These are phyloP conservation scores for Talinum fruticosum DNA, from an alignment of 148 eudicot species.

Conservation along the genomic window DNA sequence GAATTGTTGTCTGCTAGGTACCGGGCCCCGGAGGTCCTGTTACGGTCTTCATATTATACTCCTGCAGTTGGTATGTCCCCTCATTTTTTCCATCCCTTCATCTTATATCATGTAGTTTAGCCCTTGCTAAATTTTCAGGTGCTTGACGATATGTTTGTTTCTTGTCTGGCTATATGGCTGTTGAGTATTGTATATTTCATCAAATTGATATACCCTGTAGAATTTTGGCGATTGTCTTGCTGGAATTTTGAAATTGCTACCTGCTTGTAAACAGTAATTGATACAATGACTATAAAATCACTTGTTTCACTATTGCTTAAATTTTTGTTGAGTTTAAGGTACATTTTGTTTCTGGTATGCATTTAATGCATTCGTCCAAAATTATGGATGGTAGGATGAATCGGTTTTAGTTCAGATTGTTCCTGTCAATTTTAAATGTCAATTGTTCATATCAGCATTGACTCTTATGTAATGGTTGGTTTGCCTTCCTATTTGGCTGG, in stretches of 20 bases:
- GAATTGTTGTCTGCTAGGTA: conserved; percentile 53
- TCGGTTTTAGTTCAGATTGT: not conserved
- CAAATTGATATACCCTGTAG: not conserved
- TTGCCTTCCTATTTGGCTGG: not conserved
- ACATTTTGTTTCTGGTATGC: not conserved
- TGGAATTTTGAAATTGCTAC: not conserved
- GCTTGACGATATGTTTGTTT: not conserved
- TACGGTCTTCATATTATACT: conserved; percentile 70
- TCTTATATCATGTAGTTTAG: not conserved
- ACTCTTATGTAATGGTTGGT: not conserved
- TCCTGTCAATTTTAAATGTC: not conserved
- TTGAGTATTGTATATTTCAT: too few relatives aligned
- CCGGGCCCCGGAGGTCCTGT: conserved; percentile 93
- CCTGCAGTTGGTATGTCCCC: conserved; percentile 77
- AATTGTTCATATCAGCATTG: not conserved
- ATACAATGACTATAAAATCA: not conserved
- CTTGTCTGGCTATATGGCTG: not conserved
- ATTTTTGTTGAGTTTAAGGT: not conserved
- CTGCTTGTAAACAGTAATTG: not conserved
- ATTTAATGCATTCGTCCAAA: not conserved
- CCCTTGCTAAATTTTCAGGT: not conserved
- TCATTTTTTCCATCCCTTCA: not conserved
- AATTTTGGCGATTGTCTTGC: not conserved
- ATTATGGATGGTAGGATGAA: not conserved
- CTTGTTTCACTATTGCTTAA: too few relatives aligned